Evolutionary conservation across 2,329 filamentous ascomycete species (phyloP), one percentile per base, ranked within the genome.

Genomic region (Aspergillus neoniger): DNA sequence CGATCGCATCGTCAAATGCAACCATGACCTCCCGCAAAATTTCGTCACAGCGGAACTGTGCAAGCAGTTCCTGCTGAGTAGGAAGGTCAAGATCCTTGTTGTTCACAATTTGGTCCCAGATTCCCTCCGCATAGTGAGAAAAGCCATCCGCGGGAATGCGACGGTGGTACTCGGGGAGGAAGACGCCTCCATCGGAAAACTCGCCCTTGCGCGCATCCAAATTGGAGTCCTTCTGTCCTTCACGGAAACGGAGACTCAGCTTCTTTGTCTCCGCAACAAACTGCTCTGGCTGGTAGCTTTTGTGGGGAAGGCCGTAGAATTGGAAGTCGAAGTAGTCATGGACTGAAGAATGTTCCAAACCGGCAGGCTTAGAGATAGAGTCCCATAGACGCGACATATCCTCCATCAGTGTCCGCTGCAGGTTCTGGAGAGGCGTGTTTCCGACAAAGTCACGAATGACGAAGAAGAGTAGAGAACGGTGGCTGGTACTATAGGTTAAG

Each of bases 281-380:
- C 76, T 93, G 91, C 23, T 98, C 93, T 3, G 91, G 92, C 73
- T 98, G 94, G 57, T 98, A 85, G 63, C 96, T 92, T 81, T 99
- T 99, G 82, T 99, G 95, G 4, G 95, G 95, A 21, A 99, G 84
- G 0, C 94, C 92, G 51, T 93, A 91, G 72, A 99, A 99, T 57
- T 92, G 93, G 77, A 99, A 98, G 79, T 99, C 95, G 72, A 99
- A 99, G 80, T 98, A 99, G 74, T 99, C 94, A 69, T 95, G 91
- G 66, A 99, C 98, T 59, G 85, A 87, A 19, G 94, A 94, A 67
- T 88, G 87, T 74, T 99, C 95, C 59, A 98, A 83, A 0, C 94
- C 94, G 32, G 88, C 80, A 4, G 95, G 95, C 75, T 99, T 99
- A 43, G 93, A 93, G 62, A 99, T 89, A 52, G 91, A 90, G 2